Percentiles rank a stretch among this genome's conserved stretches.
Conservation (phyloP, 2,329 filamentous ascomycete species). For the Sordariomycetes sp. region DNA sequence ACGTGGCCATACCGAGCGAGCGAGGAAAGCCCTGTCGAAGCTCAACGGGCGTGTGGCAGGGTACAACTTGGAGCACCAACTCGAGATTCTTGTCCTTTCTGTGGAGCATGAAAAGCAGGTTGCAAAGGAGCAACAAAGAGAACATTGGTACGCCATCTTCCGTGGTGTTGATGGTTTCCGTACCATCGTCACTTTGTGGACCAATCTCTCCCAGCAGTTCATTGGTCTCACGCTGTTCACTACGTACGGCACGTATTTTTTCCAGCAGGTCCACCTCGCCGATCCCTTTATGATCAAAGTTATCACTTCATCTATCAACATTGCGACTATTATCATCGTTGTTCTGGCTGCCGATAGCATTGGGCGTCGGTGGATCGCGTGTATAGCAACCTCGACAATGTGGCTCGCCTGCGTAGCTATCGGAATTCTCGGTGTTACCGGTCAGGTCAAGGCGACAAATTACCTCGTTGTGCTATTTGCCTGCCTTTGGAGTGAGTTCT, state of each 20-base stretch:
- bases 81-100: too few relatives aligned
- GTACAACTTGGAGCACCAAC: too few relatives aligned
- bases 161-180: slow-evolving; percentile 16
- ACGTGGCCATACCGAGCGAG: slow-evolving; percentile 9
- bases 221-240: slow-evolving; percentile 12
- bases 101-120: too few relatives aligned
- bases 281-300: slow-evolving; percentile 10
- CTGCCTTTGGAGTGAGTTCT: slow-evolving; percentile 12
- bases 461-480: slow-evolving; percentile 13
- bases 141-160: slow-evolving; percentile 20
- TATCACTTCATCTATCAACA: slow-evolving; percentile 9
- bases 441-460: slow-evolving; percentile 6
- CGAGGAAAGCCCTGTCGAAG: too few relatives aligned
- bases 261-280: slow-evolving; percentile 11
- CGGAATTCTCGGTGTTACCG: slow-evolving; percentile 11
- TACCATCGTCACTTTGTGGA: slow-evolving; percentile 18
- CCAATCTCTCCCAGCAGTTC: slow-evolving; percentile 13
- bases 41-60: too few relatives aligned
- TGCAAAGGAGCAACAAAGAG: too few relatives aligned
- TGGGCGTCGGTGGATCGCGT: slow-evolving; percentile 10
- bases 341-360: slow-evolving; percentile 9
- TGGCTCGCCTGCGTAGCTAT: slow-evolving; percentile 9
- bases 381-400: slow-evolving; percentile 6
- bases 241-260: slow-evolving; percentile 13
- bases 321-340: slow-evolving; percentile 7